Evolutionary conservation across 2,329 filamentous ascomycete genomes (phyloP).

Genomic region (Colletotrichum musicola): DNA sequence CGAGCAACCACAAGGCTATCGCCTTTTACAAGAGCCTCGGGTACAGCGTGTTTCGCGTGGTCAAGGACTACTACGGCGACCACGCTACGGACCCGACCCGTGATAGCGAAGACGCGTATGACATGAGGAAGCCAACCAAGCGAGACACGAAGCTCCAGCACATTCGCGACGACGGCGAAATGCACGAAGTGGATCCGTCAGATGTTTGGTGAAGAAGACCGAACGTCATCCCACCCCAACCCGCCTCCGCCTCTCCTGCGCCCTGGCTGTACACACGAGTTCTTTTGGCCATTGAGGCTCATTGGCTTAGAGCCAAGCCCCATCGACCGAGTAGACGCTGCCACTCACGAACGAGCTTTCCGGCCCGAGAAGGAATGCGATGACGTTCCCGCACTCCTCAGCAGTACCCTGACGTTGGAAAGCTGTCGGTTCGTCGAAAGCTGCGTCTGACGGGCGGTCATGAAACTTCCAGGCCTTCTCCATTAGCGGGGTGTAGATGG

Average conservation of each 20-base stretch:
- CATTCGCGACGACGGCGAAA: slow-evolving; percentile 84
- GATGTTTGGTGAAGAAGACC: slow-evolving; percentile 80
- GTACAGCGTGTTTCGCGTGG: slow-evolving; percentile 89
- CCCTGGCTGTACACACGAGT: background rate
- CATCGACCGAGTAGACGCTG: slow-evolving; percentile 60
- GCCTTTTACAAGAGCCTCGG: slow-evolving; percentile 91
- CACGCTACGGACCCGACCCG: slow-evolving; percentile 75
- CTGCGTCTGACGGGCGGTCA: slow-evolving; percentile 50
- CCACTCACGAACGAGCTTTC: slow-evolving; percentile 61
- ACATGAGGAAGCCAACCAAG: slow-evolving; percentile 94
- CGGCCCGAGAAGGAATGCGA: slow-evolving; percentile 61
- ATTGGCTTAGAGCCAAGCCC: slow-evolving; percentile 52
- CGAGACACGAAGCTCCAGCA: slow-evolving; percentile 83
- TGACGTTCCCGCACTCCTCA: slow-evolving; percentile 60
- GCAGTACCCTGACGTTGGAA: slow-evolving; percentile 59
- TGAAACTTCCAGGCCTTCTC: slow-evolving; percentile 55
- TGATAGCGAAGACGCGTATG: slow-evolving; percentile 86
- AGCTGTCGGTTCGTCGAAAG: slow-evolving; percentile 57
- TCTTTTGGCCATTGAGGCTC: background rate
- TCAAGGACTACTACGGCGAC: slow-evolving; percentile 94
- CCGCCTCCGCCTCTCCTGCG: background rate
- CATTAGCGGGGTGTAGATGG: slow-evolving; percentile 63
- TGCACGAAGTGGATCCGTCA: slow-evolving; percentile 80
- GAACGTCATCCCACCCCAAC: slow-evolving; percentile 7
- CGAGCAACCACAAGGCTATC: slow-evolving; percentile 89